Evolutionary conservation across 768 basidiomycete genomes (phyloP).

Genomic region (Cystofilobasidium bisporidii): DNA sequence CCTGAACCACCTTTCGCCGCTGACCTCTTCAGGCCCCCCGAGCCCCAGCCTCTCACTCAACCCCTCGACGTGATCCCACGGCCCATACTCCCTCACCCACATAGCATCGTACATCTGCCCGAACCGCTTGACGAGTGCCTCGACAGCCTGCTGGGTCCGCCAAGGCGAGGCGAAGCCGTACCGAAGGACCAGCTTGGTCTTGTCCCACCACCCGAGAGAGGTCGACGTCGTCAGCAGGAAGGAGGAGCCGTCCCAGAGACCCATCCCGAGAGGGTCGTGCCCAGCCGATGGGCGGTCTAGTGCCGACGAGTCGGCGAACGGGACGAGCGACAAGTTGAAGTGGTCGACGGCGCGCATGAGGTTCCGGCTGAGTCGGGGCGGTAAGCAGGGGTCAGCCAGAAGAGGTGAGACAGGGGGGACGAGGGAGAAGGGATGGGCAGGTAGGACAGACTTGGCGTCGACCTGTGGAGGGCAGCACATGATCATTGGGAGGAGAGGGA

Average conservation of each 20-base stretch:
- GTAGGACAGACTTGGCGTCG: slow-evolving; percentile 45
- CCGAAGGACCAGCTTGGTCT: slow-evolving; percentile 62
- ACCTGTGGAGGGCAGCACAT: not conserved
- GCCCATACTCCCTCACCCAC: slow-evolving; percentile 29
- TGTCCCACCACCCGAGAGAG: slow-evolving; percentile 55
- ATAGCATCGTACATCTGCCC: slow-evolving; percentile 47
- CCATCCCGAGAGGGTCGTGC: slow-evolving; percentile 38
- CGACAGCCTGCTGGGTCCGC: slow-evolving; percentile 50
- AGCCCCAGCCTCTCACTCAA: slow-evolving; percentile 31
- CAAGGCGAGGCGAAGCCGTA: slow-evolving; percentile 60
- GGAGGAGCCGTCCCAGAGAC: slow-evolving; percentile 73
- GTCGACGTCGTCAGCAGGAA: slow-evolving; percentile 44
- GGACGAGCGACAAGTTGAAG: slow-evolving; percentile 56
- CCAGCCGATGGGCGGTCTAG: slow-evolving; percentile 33
- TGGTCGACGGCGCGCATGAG: slow-evolving; percentile 65
- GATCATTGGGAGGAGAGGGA: too few relatives aligned
- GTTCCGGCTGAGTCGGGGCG: slow-evolving; percentile 51
- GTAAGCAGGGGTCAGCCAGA: not conserved
- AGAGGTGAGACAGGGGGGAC: not conserved
- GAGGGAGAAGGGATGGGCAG: not conserved
- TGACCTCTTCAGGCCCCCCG: slow-evolving; percentile 38
- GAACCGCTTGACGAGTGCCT: slow-evolving; percentile 41
- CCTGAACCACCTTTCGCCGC: slow-evolving; percentile 51
- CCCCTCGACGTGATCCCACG: slow-evolving; percentile 17
- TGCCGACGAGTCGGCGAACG: slow-evolving; percentile 44